A percentile compares a stretch with the other conserved stretches of the same genome.
Evolutionary conservation across 1,139 yeast species (phyloP).

Genomic region (Petasospora fabianii): DNA sequence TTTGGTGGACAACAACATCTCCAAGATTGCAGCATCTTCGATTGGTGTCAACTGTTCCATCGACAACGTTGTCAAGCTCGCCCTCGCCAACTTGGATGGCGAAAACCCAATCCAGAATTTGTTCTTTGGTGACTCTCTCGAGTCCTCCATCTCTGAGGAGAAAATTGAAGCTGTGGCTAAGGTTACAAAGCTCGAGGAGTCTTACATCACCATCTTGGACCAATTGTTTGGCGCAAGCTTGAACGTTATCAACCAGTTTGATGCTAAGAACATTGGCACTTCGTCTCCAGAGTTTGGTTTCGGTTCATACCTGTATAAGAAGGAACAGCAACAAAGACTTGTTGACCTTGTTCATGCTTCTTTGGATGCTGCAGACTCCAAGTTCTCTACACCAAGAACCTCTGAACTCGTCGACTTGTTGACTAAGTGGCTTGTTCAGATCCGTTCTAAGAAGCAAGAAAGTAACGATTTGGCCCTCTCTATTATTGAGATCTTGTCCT

Average conservation of each 20-base stretch:
- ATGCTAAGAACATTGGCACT: slow-evolving; percentile 38
- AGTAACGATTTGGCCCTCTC: slow-evolving; percentile 70
- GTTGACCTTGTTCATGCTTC: slow-evolving; percentile 46
- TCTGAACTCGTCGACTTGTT: slow-evolving; percentile 50
- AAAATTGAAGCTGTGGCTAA: slow-evolving; percentile 38
- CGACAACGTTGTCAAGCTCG: slow-evolving; percentile 41
- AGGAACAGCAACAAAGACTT: slow-evolving; percentile 49
- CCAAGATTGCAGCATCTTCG: slow-evolving; percentile 46
- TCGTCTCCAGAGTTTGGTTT: slow-evolving; percentile 83
- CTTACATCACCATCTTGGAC: slow-evolving; percentile 69
- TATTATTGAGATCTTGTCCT: slow-evolving; percentile 35
- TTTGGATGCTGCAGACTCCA: slow-evolving; percentile 37
- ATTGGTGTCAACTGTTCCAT: slow-evolving; percentile 49
- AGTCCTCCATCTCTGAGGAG: slow-evolving; percentile 13
- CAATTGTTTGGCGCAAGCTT: slow-evolving; percentile 60
- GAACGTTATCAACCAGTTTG: slow-evolving; percentile 56
- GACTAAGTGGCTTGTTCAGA: slow-evolving; percentile 63
- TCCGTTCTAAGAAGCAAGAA: slow-evolving; percentile 37
- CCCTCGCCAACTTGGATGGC: slow-evolving; percentile 50
- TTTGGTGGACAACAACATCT: slow-evolving; percentile 45
- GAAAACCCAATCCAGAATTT: slow-evolving; percentile 61
- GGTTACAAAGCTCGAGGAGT: slow-evolving; percentile 56
- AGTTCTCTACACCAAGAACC: slow-evolving; percentile 44
- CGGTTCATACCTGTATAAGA: slow-evolving; percentile 64
- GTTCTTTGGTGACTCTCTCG: slow-evolving; percentile 48